These are phyloP conservation scores for Ambrosiella cleistominuta DNA, from an alignment of 2,329 filamentous ascomycete species.

Conservation along the genomic window DNA sequence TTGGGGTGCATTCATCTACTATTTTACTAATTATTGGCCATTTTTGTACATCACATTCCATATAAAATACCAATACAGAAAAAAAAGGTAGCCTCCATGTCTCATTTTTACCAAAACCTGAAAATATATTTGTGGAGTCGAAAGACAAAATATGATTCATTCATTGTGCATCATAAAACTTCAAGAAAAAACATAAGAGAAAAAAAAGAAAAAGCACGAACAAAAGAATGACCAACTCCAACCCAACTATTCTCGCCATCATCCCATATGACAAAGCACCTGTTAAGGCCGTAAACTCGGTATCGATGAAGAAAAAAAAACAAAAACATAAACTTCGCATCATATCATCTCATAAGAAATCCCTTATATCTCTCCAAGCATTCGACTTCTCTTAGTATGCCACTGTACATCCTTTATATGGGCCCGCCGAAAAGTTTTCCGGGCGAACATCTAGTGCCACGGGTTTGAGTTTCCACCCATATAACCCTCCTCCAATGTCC, in stretches of 20 bases:
- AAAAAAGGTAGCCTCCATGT: no score
- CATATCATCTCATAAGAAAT: neutral
- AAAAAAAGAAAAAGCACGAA: neutral
- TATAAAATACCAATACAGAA: no score
- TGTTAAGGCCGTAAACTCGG: neutral
- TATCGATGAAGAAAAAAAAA: neutral
- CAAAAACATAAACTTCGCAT: neutral
- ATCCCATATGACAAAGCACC: neutral
- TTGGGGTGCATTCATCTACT: neutral
- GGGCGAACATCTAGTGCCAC: neutral
- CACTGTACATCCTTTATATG: no score
- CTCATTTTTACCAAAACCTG: no score
- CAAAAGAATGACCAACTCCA: neutral
- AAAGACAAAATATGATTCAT: neutral
- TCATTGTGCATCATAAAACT: slow-evolving; percentile 1
- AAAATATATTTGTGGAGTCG: no score
- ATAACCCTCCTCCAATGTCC: slow-evolving; percentile 84
- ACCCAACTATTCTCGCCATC: neutral
- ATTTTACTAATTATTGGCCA: neutral
- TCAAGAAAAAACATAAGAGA: neutral
- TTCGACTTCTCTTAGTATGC: no score
- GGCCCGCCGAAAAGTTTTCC: neutral
- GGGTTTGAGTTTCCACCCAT: slow-evolving; percentile 32
- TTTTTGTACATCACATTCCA: neutral
- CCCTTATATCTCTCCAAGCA: neutral